These are phyloP conservation scores for Trichoderma hamatum DNA, from an alignment of 2,329 filamentous ascomycete genomes.

Conservation along the genomic window DNA sequence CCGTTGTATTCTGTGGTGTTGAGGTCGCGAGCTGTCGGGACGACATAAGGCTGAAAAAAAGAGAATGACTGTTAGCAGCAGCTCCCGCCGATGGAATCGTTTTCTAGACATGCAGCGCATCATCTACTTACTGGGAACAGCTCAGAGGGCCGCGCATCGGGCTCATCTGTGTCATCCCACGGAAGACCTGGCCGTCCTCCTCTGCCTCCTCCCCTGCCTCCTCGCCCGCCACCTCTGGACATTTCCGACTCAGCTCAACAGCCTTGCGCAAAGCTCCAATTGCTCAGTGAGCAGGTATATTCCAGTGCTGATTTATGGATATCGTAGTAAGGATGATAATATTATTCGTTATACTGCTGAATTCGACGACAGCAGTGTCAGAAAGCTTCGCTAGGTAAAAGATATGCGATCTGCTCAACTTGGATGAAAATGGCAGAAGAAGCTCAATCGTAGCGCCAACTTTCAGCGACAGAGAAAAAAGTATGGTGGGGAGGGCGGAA, in stretches of 20 bases:
- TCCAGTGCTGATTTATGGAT: background rate
- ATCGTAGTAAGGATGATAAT: background rate
- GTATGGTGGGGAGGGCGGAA: constrained; percentile 28
- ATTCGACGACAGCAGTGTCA: background rate
- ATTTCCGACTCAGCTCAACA: constrained; percentile 38
- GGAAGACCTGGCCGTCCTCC: constrained; percentile 52
- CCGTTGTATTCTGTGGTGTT: constrained; percentile 49
- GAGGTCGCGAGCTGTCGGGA: constrained; percentile 51
- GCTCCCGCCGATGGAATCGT: background rate
- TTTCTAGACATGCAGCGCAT: background rate
- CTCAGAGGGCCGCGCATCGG: constrained; percentile 60
- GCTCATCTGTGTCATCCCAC: constrained; percentile 58
- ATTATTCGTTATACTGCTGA: background rate
- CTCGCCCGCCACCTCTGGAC: constrained; percentile 57
- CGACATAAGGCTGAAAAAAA: constrained; percentile 50
- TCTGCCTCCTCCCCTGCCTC: constrained; percentile 52
- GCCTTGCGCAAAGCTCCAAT: background rate
- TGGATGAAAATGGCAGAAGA: background rate
- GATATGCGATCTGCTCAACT: background rate
- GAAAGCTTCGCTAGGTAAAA: background rate
- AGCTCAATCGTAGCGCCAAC: constrained; percentile 20
- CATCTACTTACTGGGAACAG: constrained; percentile 55
- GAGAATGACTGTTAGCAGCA: background rate
- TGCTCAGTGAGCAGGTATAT: background rate
- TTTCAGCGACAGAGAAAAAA: constrained; percentile 20